phyloP scores from a whole-genome alignment of 2,329 filamentous ascomycete genomes.

The Hymenoscyphus salicellus region DNA sequence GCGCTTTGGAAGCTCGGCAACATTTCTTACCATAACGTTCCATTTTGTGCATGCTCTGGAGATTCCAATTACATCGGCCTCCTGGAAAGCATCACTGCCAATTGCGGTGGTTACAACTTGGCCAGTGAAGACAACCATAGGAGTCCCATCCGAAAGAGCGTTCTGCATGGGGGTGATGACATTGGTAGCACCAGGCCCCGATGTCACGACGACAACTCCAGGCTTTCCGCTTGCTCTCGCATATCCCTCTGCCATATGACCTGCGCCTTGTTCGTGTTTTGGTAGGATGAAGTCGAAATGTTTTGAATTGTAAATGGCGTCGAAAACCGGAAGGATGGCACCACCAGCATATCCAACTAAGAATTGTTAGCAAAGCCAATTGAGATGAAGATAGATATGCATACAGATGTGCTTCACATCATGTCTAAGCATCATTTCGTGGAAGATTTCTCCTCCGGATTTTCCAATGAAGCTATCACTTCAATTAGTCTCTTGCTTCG shows the following conservation, averaged over 20 bases:
- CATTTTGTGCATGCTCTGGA: slow-evolving; percentile 95
- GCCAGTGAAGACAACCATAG: slow-evolving; percentile 91
- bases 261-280: slow-evolving; percentile 93
- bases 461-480: slow-evolving; percentile 77
- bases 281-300: slow-evolving; percentile 96
- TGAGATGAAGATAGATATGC: slow-evolving; percentile 40
- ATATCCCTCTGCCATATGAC: slow-evolving; percentile 98
- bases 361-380: slow-evolving; percentile 19
- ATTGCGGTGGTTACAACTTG: slow-evolving; percentile 90
- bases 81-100: slow-evolving; percentile 94
- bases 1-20: slow-evolving; percentile 85
- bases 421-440: slow-evolving; percentile 97
- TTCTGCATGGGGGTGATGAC: slow-evolving; percentile 96
- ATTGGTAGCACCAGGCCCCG: slow-evolving; percentile 93
- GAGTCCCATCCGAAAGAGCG: slow-evolving; percentile 90
- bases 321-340: slow-evolving; percentile 95
- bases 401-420: slow-evolving; percentile 90
- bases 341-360: slow-evolving; percentile 86
- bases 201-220: slow-evolving; percentile 94
- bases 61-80: slow-evolving; percentile 91
- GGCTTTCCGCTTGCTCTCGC: slow-evolving; percentile 90
- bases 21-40: slow-evolving; percentile 98
- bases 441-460: slow-evolving; percentile 94
- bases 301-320: slow-evolving; percentile 97
- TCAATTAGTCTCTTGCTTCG: slow-evolving; percentile 14